Conservation (phyloP, 768 basidiomycete genomes). For the Ramaria rubella region DNA sequence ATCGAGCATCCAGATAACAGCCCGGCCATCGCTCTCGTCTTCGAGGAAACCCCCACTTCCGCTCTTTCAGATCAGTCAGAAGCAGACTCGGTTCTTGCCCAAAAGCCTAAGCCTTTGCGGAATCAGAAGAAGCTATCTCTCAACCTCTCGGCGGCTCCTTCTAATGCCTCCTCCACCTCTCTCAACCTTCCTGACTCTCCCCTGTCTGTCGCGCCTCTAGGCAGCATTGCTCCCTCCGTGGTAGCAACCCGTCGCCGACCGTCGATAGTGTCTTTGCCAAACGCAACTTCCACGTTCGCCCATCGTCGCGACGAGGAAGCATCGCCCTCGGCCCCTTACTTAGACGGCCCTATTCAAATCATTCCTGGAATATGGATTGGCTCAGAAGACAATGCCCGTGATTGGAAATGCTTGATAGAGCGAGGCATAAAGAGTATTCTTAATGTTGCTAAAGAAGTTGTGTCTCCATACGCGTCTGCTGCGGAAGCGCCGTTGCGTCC, state of each 20-base stretch:
- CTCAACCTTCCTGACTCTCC: constrained; percentile 31
- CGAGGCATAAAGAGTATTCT: constrained; percentile 74
- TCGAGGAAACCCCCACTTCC: constrained; percentile 39
- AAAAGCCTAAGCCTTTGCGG: constrained; percentile 38
- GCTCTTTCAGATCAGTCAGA: constrained; percentile 49
- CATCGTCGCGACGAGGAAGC: constrained; percentile 58
- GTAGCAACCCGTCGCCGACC: constrained; percentile 47
- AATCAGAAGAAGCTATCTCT: constrained; percentile 78
- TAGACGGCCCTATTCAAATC: constrained; percentile 75
- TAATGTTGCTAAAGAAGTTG: constrained; percentile 91
- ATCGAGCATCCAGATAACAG: constrained; percentile 47
- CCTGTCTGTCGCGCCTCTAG: constrained; percentile 26
- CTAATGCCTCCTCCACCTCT: constrained; percentile 42
- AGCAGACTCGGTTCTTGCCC: constrained; percentile 38
- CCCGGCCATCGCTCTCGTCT: constrained; percentile 44
- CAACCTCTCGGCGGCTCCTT: constrained; percentile 53
- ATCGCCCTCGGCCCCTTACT: constrained; percentile 62
- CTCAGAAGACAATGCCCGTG: constrained; percentile 85
- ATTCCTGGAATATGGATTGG: constrained; percentile 86
- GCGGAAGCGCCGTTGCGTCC: constrained; percentile 46
- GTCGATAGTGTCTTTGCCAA: constrained; percentile 65
- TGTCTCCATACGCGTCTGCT: constrained; percentile 55
- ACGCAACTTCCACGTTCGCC: constrained; percentile 41
- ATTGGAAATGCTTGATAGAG: constrained; percentile 65
- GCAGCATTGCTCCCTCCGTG: constrained; percentile 26